Base-by-base conservation (phyloP, 345 rosid species). In the Dipteronia sinensis region DNA sequence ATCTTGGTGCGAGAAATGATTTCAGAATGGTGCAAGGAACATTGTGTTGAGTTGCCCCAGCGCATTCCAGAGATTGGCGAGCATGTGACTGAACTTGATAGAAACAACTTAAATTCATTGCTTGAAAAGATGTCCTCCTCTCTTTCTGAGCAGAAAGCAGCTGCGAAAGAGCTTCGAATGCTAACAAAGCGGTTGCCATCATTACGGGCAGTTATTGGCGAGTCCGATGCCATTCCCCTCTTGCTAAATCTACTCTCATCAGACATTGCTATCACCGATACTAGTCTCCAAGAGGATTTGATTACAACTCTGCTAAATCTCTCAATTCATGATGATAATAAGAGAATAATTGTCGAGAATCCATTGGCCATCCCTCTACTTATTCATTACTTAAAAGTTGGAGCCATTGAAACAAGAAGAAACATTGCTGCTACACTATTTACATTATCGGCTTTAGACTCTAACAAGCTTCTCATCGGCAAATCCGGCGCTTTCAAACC, bases 391-490 rank as follows among this genome's bases (percentile, higher is more conserved):
- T 51, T 90, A 71, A 69, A 27, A 71, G 46, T 67, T 5, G 92
- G 87, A 80, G 82, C 86, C 53, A 66, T 49, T 64, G 83, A 78
- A 73, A 77, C 94, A 64, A 88, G 88, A 61, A 84, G 85, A 47
- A 87, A 87, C 82, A 85, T 90, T 47, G 91, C 94, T 8, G 88
- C 88, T 7, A 83, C 94, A 68, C 83, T 90, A 6, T 78, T 77
- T 34, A 66, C 88, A 40, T 81, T 92, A 31, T 85, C 87, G 34
- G 79, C 79, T 44, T 71, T 79, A 7, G 86, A 86, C 72, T 77
- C 83, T 6, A 79, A 74, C 78, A 84, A 76, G 82, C 44, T 40
- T 38, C 27, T 75, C 44, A 88, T 86, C n/a, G 97, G 89, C 65
- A 76, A 83, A 76, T 79, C 83, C 0, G 97, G 87, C 79, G 87